Base-by-base conservation (phyloP, 108 stramenopile species). In the Aurantiochytrium sp. region DNA sequence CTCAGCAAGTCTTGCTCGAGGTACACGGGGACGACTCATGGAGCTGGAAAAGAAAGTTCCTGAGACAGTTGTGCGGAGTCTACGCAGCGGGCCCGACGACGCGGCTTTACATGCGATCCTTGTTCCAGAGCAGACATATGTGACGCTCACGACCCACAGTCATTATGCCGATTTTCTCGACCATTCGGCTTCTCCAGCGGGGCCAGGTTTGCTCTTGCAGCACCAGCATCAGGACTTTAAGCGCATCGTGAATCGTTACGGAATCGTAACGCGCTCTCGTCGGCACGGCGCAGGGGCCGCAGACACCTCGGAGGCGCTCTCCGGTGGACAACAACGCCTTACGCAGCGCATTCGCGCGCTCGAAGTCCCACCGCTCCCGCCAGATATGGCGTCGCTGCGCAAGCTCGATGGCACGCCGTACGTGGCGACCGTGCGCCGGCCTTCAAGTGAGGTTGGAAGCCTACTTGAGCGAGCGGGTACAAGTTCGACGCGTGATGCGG, bases 311-410 rank as follows among this genome's bases (percentile, higher is more conserved):
- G 87, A 87, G 23, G 53, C 87, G 28, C 87, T 87, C 28, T 58
- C 58, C 8, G 87, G 29, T 3, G 57, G 57, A 1, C 19, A n/a
- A 28, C n/a, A 35, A 69, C 23, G 88, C n/a, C 55, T 89, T 6
- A 43, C 51, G 49, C 71, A 58, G 19, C 71, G 72, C 29, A 89
- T 89, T n/a, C 71, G 72, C 44, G 92, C 92, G 23, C 83, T 92
- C 42, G 90, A 87, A 14, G 90, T 92, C 25, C 92, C 92, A 3
- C 92, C 91, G 44, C 44, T 92, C 55, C 91, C 92, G 5, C 92
- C 92, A 12, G 91, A 91, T 49, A 55, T 92, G 5, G 92, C 91
- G 2, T 60, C 89, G 5, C 73, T 91, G 44, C 89, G 90, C 76
- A 87, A 72, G 51, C 5, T 28, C 5, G 89, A 58, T 16, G 51